Evolutionary conservation across 2,329 filamentous ascomycete species (phyloP).

Genomic region (Fusarium palustre): DNA sequence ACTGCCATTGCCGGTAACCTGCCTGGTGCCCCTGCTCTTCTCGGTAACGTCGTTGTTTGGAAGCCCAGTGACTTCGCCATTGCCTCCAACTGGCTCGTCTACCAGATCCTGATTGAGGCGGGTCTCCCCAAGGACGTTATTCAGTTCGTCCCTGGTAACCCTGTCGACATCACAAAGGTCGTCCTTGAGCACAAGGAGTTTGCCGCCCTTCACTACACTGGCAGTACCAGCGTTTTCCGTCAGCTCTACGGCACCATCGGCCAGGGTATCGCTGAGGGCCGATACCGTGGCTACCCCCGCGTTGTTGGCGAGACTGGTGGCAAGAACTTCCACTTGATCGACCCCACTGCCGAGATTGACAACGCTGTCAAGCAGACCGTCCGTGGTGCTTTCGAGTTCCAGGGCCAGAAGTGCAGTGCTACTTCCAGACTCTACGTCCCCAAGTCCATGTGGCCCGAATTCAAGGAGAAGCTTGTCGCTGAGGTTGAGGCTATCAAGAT

Average conservation of each 20-base stretch:
- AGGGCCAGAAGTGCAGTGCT: slow-evolving; percentile 92
- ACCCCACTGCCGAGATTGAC: slow-evolving; percentile 79
- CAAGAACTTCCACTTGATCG: slow-evolving; percentile 92
- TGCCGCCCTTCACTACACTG: slow-evolving; percentile 93
- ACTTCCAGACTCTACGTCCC: slow-evolving; percentile 85
- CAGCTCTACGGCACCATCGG: slow-evolving; percentile 89
- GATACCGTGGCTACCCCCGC: slow-evolving; percentile 86
- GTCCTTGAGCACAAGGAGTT: slow-evolving; percentile 84
- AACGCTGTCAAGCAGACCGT: slow-evolving; percentile 87
- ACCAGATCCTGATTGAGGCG: slow-evolving; percentile 90
- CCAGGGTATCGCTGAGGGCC: slow-evolving; percentile 80
- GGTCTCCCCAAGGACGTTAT: slow-evolving; percentile 90
- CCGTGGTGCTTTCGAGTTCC: slow-evolving; percentile 89
- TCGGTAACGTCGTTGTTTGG: slow-evolving; percentile 96
- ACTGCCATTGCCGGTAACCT: slow-evolving; percentile 94
- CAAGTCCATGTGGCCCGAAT: slow-evolving; percentile 77
- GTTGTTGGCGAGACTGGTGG: slow-evolving; percentile 92
- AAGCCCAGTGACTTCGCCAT: slow-evolving; percentile 94
- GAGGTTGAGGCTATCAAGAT: slow-evolving; percentile 78
- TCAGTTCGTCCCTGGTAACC: slow-evolving; percentile 91
- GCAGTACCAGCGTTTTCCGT: slow-evolving; percentile 91
- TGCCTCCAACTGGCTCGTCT: slow-evolving; percentile 89
- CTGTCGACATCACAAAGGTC: slow-evolving; percentile 82
- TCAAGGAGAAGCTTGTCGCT: slow-evolving; percentile 73
- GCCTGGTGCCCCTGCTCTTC: slow-evolving; percentile 81